These are phyloP conservation scores for Nakazawaea sp. DNA, from an alignment of 805 yeast genomes.

Conservation along the genomic window DNA sequence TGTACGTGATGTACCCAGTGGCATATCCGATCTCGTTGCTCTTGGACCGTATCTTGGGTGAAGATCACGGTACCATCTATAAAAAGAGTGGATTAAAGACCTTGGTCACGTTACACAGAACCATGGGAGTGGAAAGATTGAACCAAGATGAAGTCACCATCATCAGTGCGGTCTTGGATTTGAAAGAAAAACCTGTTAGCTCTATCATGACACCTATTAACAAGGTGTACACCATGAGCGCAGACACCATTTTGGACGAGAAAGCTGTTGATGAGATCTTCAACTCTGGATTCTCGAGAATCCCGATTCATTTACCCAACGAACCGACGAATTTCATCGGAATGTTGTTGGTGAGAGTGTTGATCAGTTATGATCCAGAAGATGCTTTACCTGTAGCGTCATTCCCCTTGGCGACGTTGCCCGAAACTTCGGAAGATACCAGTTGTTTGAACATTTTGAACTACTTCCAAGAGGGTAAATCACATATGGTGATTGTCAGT, in stretches of 20 bases:
- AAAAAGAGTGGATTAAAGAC: slow-evolving; percentile 91
- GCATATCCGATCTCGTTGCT: slow-evolving; percentile 86
- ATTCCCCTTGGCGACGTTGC: slow-evolving; percentile 92
- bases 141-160: slow-evolving; percentile 95
- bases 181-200: slow-evolving; percentile 83
- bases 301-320: slow-evolving; percentile 86
- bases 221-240: slow-evolving; percentile 81
- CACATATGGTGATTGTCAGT: slow-evolving; percentile 94
- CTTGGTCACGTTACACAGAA: slow-evolving; percentile 83
- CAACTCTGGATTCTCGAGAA: slow-evolving; percentile 90
- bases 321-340: slow-evolving; percentile 92
- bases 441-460: slow-evolving; percentile 90
- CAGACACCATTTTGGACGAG: slow-evolving; percentile 80
- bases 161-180: slow-evolving; percentile 86
- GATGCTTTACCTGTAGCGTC: slow-evolving; percentile 88
- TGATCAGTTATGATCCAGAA: slow-evolving; percentile 95
- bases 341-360: slow-evolving; percentile 86
- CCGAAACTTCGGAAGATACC: slow-evolving; percentile 88
- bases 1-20: slow-evolving; percentile 87
- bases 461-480: slow-evolving; percentile 96
- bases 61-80: slow-evolving; percentile 93
- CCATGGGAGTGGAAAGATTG: slow-evolving; percentile 91
- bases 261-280: slow-evolving; percentile 80
- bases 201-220: slow-evolving; percentile 92
- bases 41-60: slow-evolving; percentile 79